Conservation (phyloP, 176 grass and related monocot species). For the Musa troglodytarum region DNA sequence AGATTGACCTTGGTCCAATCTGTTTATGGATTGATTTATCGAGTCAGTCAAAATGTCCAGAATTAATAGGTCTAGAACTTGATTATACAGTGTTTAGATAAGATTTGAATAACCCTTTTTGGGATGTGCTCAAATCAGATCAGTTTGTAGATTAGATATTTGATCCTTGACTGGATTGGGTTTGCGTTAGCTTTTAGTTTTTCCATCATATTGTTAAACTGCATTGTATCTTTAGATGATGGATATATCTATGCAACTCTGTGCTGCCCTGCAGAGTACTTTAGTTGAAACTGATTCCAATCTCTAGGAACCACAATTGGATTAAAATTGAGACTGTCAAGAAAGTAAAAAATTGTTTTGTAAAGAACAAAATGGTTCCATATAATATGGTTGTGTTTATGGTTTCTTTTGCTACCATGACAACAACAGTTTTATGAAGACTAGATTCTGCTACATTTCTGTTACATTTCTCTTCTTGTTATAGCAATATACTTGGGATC, state of each 20-base stretch:
- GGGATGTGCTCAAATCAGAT: neutral
- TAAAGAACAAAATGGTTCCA: neutral
- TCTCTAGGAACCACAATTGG: neutral
- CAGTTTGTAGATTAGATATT: no score
- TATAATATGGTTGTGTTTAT: neutral
- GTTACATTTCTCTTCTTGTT: neutral
- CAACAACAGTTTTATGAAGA: neutral
- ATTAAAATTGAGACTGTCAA: neutral
- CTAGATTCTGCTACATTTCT: neutral
- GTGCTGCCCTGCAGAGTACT: no score
- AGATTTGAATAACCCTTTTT: neutral
- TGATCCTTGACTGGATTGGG: no score
- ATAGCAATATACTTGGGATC: conserved; percentile 1
- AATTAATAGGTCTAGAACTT: neutral
- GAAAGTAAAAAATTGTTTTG: neutral
- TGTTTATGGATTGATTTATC: neutral
- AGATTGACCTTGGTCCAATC: no score
- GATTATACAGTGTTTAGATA: neutral
- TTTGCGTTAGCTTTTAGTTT: no score
- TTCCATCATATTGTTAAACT: no score
- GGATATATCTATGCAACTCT: no score
- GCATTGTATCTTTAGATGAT: no score
- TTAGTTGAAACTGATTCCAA: no score
- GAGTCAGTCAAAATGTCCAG: neutral
- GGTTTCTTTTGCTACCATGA: neutral